Base-by-base conservation (phyloP, 2,329 filamentous ascomycete genomes). In the Mariannaea elegans region DNA sequence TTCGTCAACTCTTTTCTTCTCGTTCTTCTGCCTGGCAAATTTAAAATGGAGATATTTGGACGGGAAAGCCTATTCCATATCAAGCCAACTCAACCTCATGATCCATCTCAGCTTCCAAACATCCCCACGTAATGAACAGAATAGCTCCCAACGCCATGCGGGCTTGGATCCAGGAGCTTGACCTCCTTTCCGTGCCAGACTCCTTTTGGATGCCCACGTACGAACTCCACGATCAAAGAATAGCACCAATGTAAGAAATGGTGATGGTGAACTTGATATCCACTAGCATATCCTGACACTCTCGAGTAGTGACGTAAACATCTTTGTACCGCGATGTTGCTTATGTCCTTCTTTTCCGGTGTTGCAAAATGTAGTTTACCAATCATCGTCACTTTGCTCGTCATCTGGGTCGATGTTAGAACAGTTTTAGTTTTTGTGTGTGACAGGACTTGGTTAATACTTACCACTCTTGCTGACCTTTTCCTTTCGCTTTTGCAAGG, bases 401-500 rank as follows among this genome's bases (percentile, higher is more conserved):
- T 93, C 90, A 80, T 94, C 91, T 93, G 66, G 31, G 63, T 19
- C 4, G 14, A 19, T 52, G 62, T 70, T 56, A 59, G 63, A 34
- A 56, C 3, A 29, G 4, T 13, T 29, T 12, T 9, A 19, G 13
- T 46, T 38, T 9, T 19, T 31, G 5, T 12, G 34, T 12, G 18
- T 41, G 57, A 48, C 34, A 16, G 50, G 13, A 7, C 14, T 41
- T 8, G 4, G 38, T 12, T 18, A n/a, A 51, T 51, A 90, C 92
- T 87, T 87, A 97, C 94, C 94, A 83, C 92, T 97, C 75, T 92
- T 90, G 79, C 92, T 92, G 75, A 97, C 94, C 83, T 97, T 97
- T 77, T 93, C 88, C 82, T 97, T 97, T 76, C 94, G 85, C 79
- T 92, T 91, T 72, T 90, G 87, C 69, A 94, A 77, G 57, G 90